Evolutionary conservation across 2,329 filamentous ascomycete genomes (phyloP).

Genomic region (Colletotrichum echinochloae): DNA sequence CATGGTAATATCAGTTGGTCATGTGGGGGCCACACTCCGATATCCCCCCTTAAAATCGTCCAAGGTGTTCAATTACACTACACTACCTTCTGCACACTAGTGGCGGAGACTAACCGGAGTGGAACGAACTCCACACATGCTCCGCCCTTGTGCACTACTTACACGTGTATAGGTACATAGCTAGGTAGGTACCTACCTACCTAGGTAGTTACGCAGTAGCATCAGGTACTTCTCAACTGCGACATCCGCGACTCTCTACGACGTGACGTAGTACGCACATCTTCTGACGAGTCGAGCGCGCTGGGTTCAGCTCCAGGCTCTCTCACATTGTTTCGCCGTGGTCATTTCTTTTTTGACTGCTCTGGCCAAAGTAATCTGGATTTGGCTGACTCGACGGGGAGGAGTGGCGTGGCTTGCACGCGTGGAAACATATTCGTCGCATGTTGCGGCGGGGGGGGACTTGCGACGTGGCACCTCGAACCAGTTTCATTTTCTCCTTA

Average conservation of each 20-base stretch:
- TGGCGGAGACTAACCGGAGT: conserved; percentile 10
- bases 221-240: too few relatives aligned
- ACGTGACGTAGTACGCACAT: too few relatives aligned
- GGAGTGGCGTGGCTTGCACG: too few relatives aligned
- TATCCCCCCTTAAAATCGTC: neutral
- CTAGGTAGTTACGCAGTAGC: too few relatives aligned
- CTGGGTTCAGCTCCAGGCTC: neutral
- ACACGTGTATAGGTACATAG: neutral
- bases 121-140: conserved; percentile 35
- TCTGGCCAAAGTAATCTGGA: neutral
- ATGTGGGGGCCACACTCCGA: neutral
- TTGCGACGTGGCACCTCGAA: conserved; percentile 16
- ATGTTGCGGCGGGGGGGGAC: conserved; percentile 25
- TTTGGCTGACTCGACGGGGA: neutral
- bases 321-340: neutral
- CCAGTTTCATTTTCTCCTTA: conserved; percentile 26
- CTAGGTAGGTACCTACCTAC: too few relatives aligned
- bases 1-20: neutral
- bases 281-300: neutral
- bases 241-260: neutral
- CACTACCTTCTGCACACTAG: neutral
- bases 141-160: neutral
- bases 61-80: neutral
- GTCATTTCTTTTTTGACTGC: neutral
- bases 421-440: conserved; percentile 24